phyloP scores from a whole-genome alignment of 345 rosid species.

The Lenwebbia sp. region DNA sequence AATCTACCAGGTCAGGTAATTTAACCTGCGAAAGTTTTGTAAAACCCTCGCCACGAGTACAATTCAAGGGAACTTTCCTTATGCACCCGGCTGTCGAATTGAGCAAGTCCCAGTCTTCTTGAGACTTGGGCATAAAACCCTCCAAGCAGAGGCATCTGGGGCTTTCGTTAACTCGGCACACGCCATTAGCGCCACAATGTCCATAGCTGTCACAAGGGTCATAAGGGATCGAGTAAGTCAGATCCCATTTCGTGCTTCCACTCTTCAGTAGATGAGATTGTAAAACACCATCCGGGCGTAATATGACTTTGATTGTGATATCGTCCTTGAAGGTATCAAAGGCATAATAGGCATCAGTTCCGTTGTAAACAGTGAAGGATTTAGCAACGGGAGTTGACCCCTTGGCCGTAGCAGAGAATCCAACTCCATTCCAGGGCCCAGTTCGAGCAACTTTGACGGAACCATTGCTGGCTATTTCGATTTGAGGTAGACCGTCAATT shows the following conservation, averaged over 20 bases:
- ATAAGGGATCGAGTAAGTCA: fast-evolving
- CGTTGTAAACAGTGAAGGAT: fast-evolving
- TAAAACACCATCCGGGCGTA: neutral
- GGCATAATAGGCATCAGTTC: neutral
- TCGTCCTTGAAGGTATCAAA: neutral
- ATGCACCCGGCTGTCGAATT: constrained; percentile 4
- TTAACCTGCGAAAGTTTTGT: neutral
- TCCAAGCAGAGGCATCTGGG: constrained; percentile 7
- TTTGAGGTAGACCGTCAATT: neutral
- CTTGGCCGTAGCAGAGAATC: neutral
- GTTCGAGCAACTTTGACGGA: neutral
- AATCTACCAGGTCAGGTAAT: constrained; percentile 10
- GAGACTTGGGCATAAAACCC: constrained; percentile 21
- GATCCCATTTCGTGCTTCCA: neutral
- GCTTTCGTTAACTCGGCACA: neutral
- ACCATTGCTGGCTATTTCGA: neutral
- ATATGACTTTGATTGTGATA: fast-evolving
- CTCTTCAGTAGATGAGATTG: fast-evolving
- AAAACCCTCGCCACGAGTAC: constrained; percentile 1
- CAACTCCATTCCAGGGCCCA: neutral
- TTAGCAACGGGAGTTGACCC: too few relatives aligned
- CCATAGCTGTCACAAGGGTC: neutral
- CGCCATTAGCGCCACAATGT: neutral
- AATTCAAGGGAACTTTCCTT: neutral
- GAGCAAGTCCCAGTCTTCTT: constrained; percentile 8